Base-by-base conservation (phyloP, 257 asterid species). In the Apocynum venetum region DNA sequence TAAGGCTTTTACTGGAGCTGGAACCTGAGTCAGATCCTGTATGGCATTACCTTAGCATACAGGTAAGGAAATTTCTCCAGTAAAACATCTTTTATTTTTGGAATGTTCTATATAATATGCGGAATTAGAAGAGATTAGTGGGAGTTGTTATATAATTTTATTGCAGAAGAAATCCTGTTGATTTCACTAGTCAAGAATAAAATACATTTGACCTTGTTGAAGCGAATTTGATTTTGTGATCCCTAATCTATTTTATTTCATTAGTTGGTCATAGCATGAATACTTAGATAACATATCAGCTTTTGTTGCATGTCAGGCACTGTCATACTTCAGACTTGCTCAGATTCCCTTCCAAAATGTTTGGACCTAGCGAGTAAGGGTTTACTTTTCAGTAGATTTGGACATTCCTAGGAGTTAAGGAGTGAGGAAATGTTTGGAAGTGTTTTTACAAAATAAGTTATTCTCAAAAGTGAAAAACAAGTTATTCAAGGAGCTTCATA, bases 21-120 rank as follows among this genome's bases (percentile, higher is more conserved):
- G 98, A 95, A 73, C 97, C 98, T 38, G 98, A 91, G 80, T 89
- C 98, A 31, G 98, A 95, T 90, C 98, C 98, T 80, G 91, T 92
- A 74, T 90, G 94, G 90, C 96, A 91, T 86, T 95, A 95, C 90
- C 85, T 95, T 79, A 93, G 84, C 77, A 86, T 92, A 83, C 97
- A 95, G 97, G 98, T 92, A 74, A 80, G 89, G 40, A 63, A 25
- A 68, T 80, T 78, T 70, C 49, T 74, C 52, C 25, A 55, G 72
- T 79, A 17, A 61, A 52, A n/a, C 25, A 19, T 67, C 72, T 67
- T 44, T 52, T 41, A 38, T 55, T 41, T 68, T 15, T 12, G 38
- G 36, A 53, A 49, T 66, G 49, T 66, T 77, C 19, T 67, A 9
- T 41, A 17, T 41, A 7, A 40, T 5, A 1, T 35, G 1, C 19